These are phyloP conservation scores for Nakaseomyces bracarensis DNA, from an alignment of 1,139 yeast species.

Conservation along the genomic window DNA sequence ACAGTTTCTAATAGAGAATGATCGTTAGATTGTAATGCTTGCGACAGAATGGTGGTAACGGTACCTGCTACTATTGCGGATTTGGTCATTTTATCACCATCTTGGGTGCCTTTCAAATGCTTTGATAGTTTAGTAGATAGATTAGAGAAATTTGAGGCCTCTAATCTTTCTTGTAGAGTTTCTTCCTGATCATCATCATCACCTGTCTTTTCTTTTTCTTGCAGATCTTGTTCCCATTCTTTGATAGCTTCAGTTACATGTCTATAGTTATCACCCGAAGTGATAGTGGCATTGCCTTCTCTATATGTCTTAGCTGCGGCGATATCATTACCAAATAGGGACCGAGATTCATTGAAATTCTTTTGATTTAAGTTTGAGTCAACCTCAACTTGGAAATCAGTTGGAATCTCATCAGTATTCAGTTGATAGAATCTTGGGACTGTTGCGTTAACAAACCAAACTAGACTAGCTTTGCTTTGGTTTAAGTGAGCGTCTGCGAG, in stretches of 20 bases:
- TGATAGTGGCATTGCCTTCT: constrained; percentile 59
- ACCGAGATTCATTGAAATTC: constrained; percentile 31
- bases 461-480: constrained; percentile 38
- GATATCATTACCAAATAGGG: constrained; percentile 52
- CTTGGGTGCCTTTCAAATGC: constrained; percentile 15
- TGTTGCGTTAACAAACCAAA: constrained; percentile 70
- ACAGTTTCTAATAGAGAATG: constrained; percentile 72
- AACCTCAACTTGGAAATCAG: constrained; percentile 25
- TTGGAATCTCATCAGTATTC: constrained; percentile 41
- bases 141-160: constrained; percentile 15
- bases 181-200: constrained; percentile 34
- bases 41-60: constrained; percentile 57
- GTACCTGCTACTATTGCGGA: constrained; percentile 38
- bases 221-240: constrained; percentile 32
- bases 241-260: constrained; percentile 39
- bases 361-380: constrained; percentile 30
- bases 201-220: constrained; percentile 24
- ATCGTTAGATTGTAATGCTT: constrained; percentile 65
- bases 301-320: constrained; percentile 64
- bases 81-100: constrained; percentile 14
- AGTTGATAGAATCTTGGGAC: constrained; percentile 57
- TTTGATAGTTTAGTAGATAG: constrained; percentile 14
- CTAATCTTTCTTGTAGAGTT: constrained; percentile 54
- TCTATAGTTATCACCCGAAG: constrained; percentile 56
- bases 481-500: constrained; percentile 40